Evolutionary conservation across 768 basidiomycete genomes (phyloP).

Genomic region (Kwoniella newhampshirensis): DNA sequence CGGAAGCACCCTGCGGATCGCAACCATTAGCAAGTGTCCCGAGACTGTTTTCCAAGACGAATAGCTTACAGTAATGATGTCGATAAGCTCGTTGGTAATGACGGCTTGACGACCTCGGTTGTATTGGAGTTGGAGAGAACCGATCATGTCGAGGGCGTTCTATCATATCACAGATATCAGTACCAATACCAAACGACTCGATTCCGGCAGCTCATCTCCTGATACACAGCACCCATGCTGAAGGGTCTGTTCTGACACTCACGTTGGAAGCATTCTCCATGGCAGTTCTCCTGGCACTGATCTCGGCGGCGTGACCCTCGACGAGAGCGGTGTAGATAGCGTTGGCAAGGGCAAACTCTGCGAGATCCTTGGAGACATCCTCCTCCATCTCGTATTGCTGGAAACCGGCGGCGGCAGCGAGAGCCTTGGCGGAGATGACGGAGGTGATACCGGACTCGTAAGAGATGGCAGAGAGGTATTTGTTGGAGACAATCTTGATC

Average conservation of each 20-base stretch:
- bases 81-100: constrained; percentile 64
- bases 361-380: constrained; percentile 85
- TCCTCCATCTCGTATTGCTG: constrained; percentile 97
- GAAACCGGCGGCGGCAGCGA: constrained; percentile 86
- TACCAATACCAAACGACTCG: no score
- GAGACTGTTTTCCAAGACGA: background rate
- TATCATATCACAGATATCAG: constrained; percentile 7
- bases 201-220: no score
- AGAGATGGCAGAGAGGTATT: constrained; percentile 66
- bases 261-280: constrained; percentile 98
- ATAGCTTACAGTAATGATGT: constrained; percentile 48
- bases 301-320: constrained; percentile 94
- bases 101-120: constrained; percentile 98
- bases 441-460: constrained; percentile 77
- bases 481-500: constrained; percentile 58
- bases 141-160: constrained; percentile 95
- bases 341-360: constrained; percentile 94
- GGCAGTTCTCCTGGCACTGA: constrained; percentile 75
- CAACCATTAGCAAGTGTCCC: background rate
- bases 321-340: constrained; percentile 91
- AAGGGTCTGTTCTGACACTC: constrained; percentile 18
- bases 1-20: constrained; percentile 37
- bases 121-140: constrained; percentile 83
- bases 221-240: no score
- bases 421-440: constrained; percentile 75